phyloP scores from a whole-genome alignment of 179 eudicot species.

The Heliamphora pulchella region DNA sequence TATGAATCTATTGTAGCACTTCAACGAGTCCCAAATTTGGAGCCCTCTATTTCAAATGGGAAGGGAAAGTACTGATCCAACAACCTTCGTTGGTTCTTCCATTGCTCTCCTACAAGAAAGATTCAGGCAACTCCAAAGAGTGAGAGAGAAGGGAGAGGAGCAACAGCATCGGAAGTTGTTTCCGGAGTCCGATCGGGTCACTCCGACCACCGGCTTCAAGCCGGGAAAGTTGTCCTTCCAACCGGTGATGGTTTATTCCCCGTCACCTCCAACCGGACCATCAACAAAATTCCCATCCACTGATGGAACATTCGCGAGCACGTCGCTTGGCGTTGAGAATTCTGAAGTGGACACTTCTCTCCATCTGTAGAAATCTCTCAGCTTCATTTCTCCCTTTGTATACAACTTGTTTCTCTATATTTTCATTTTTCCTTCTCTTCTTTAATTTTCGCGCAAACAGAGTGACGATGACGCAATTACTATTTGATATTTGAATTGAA shows the following conservation, averaged over 20 bases:
- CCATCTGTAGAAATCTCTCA: constrained; percentile 14
- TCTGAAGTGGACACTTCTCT: constrained; percentile 23
- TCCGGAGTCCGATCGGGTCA: constrained; percentile 3
- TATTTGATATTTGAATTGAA: too few relatives aligned
- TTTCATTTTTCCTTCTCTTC: not conserved
- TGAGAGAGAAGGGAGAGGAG: constrained; percentile 55
- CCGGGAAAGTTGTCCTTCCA: not conserved
- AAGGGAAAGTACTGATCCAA: constrained; percentile 19
- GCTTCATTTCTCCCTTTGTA: not conserved
- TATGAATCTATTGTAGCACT: too few relatives aligned
- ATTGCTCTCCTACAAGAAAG: constrained; percentile 69
- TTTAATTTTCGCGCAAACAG: not conserved
- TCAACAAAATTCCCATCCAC: constrained; percentile 11
- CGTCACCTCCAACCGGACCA: not conserved
- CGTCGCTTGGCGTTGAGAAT: constrained; percentile 8
- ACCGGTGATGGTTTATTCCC: not conserved
- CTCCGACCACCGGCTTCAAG: not conserved
- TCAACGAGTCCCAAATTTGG: too few relatives aligned
- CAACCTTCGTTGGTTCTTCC: constrained; percentile 37
- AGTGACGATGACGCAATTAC: too few relatives aligned
- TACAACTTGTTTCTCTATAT: not conserved
- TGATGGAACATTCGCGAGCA: constrained; percentile 5
- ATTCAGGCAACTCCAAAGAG: constrained; percentile 57
- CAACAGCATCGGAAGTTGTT: constrained; percentile 34
- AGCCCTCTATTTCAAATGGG: constrained; percentile 16